Evolutionary conservation across 345 rosid species (phyloP).

Genomic region (Gossypium stocksii): DNA sequence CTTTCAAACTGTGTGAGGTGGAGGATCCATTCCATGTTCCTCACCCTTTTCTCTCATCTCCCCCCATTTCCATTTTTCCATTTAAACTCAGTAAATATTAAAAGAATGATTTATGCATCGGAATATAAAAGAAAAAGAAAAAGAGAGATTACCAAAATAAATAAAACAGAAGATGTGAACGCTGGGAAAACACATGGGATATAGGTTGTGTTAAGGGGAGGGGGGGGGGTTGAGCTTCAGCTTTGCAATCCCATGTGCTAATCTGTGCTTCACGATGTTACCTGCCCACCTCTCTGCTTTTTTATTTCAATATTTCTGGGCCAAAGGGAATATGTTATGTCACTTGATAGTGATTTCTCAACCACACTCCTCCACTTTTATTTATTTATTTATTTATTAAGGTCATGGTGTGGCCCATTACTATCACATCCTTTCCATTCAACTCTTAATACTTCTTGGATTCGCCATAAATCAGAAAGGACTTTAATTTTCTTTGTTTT

Average conservation of each 20-base stretch:
- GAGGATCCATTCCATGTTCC: conserved; percentile 47
- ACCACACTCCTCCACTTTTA: conserved; percentile 21
- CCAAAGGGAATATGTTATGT: conserved; percentile 1
- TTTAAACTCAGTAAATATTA: no score
- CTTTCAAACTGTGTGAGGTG: conserved; percentile 30
- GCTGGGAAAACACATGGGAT: conserved; percentile 29
- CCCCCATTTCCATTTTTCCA: neutral
- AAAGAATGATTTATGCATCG: no score
- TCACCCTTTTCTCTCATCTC: neutral
- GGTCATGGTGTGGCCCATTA: conserved; percentile 20
- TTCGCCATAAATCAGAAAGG: conserved; percentile 5
- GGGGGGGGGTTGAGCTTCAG: neutral
- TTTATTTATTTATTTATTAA: neutral
- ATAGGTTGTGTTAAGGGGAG: conserved; percentile 19
- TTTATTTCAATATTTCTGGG: neutral
- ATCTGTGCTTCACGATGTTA: conserved; percentile 20
- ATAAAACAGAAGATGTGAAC: conserved; percentile 12
- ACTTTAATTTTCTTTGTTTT: neutral
- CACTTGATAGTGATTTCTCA: conserved; percentile 40
- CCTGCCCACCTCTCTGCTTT: conserved; percentile 1
- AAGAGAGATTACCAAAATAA: neutral
- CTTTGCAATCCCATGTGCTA: conserved; percentile 40
- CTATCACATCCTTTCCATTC: conserved; percentile 23
- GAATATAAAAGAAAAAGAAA: neutral
- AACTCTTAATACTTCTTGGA: neutral